Evolutionary conservation across 2,329 filamentous ascomycete genomes (phyloP).

Genomic region (Pseudocercospora macadamiae): DNA sequence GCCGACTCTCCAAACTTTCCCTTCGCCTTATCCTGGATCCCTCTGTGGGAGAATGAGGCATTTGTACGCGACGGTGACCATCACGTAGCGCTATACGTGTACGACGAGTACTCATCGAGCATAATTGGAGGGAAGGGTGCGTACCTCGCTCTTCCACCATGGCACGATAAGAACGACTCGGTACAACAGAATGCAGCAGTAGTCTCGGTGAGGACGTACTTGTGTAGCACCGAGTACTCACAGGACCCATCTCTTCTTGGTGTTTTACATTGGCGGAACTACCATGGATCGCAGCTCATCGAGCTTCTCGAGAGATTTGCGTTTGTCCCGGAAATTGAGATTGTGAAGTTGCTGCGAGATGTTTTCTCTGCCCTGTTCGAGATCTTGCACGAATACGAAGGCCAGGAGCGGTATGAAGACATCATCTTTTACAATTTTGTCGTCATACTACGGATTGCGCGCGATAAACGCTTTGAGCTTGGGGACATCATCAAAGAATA

Average conservation of each 20-base stretch:
- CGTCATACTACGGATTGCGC: constrained; percentile 86
- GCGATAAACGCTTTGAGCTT: constrained; percentile 91
- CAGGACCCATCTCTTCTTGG: constrained; percentile 86
- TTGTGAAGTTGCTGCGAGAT: constrained; percentile 88
- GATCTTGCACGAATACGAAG: constrained; percentile 87
- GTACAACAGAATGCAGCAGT: constrained; percentile 74
- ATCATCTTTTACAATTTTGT: constrained; percentile 89
- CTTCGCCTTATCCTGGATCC: constrained; percentile 90
- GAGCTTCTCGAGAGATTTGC: constrained; percentile 78
- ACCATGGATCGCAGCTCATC: constrained; percentile 68
- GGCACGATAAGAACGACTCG: constrained; percentile 69
- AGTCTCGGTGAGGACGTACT: constrained; percentile 78
- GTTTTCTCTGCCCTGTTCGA: constrained; percentile 91
- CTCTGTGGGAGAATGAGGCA: constrained; percentile 87
- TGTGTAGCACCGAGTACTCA: constrained; percentile 93
- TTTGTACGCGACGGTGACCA: constrained; percentile 87
- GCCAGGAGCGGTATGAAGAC: constrained; percentile 89
- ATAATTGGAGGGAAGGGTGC: constrained; percentile 75
- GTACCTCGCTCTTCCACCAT: constrained; percentile 83
- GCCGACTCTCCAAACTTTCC: constrained; percentile 84
- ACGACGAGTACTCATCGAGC: constrained; percentile 87
- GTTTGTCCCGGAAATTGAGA: constrained; percentile 95
- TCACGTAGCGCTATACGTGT: constrained; percentile 79
- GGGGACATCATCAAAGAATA: constrained; percentile 90
- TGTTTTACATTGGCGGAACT: constrained; percentile 72